Evolutionary conservation across 495 filamentous ascomycete species (phyloP).

Genomic region (Aspergillus kassunensis): DNA sequence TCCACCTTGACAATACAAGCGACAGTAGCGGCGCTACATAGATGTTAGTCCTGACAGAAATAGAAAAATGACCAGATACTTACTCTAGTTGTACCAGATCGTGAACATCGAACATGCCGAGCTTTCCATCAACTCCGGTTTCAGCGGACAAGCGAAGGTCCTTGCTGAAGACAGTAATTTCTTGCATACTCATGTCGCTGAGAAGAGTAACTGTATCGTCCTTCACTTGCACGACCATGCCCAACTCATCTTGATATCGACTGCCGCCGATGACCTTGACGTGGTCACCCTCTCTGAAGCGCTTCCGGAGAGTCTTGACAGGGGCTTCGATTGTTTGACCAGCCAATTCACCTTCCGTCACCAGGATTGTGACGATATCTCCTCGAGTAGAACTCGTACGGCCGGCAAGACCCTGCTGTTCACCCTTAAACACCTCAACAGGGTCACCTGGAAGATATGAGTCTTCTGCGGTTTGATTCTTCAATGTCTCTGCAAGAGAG

Average conservation of each 20-base stretch:
- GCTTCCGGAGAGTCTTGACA: slow-evolving; percentile 86
- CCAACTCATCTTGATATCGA: slow-evolving; percentile 86
- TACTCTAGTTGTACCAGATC: slow-evolving; percentile 93
- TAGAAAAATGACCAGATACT: slow-evolving; percentile 24
- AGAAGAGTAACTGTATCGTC: slow-evolving; percentile 88
- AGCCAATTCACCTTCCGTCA: slow-evolving; percentile 75
- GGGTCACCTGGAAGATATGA: slow-evolving; percentile 87
- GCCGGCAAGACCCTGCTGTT: slow-evolving; percentile 87
- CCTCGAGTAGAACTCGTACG: slow-evolving; percentile 80
- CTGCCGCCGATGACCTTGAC: slow-evolving; percentile 98
- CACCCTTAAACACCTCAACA: slow-evolving; percentile 93
- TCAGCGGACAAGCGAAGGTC: slow-evolving; percentile 91
- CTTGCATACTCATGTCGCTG: slow-evolving; percentile 83
- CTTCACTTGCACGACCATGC: slow-evolving; percentile 91
- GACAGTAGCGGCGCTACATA: slow-evolving; percentile 68
- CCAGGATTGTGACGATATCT: slow-evolving; percentile 85
- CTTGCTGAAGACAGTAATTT: slow-evolving; percentile 97
- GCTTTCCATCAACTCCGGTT: slow-evolving; percentile 71
- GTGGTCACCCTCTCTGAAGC: slow-evolving; percentile 91
- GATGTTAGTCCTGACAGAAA: slow-evolving; percentile 27
- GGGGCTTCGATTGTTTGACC: slow-evolving; percentile 91
- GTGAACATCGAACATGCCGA: slow-evolving; percentile 83
- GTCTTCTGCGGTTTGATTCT: slow-evolving; percentile 68
- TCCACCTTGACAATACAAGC: slow-evolving; percentile 93
- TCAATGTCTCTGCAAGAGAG: slow-evolving; percentile 80